Evolutionary conservation across 768 basidiomycete species (phyloP), one percentile per base, ranked within the genome.

Genomic region (Mycena filopes): DNA sequence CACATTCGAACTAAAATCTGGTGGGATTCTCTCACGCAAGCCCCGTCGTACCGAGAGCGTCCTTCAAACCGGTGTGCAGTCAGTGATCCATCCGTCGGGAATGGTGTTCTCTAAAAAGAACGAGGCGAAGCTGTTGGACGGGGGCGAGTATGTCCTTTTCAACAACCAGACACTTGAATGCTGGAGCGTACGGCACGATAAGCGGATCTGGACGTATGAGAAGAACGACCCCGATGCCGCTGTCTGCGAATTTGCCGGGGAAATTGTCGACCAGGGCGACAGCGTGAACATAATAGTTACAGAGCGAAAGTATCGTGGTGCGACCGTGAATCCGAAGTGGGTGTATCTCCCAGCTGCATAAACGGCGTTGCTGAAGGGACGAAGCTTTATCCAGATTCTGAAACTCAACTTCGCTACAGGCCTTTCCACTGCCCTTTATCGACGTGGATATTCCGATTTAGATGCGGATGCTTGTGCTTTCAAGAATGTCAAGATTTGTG

Each of bases 61-160:
- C 1, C n/a, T 46, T 13, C 21, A 50, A 48, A 28, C 21, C 4
- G 25, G 23, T 16, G 15, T 23, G 26, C 26, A 63, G 23, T 43
- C 36, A 18, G 31, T 29, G 29, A 1, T 67, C 12, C 66, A 55
- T 49, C 61, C 66, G 1, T 20, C 50, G 0, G 49, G n/a, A 3
- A 29, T 59, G 15, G 9, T 18, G 7, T 1, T 23, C 20, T 59
- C 51, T 46, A 48, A 54, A 21, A 41, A n/a, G 18, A 36, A 50
- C 12, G 28, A 50, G 9, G 55, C 55, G 8, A 42, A 28, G 26
- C 36, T 60, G 25, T 28, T 67, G 11, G 21, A 25, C 11, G 66
- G 66, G 21, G 66, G 66, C 29, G 50, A 67, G 49, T 67, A 67
- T 33, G 56, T 67, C 16, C 23, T 67, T 20, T 49, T 58, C 26